Evolutionary conservation across 2,329 filamentous ascomycete species (phyloP).

Genomic region (Curvularia sp.): DNA sequence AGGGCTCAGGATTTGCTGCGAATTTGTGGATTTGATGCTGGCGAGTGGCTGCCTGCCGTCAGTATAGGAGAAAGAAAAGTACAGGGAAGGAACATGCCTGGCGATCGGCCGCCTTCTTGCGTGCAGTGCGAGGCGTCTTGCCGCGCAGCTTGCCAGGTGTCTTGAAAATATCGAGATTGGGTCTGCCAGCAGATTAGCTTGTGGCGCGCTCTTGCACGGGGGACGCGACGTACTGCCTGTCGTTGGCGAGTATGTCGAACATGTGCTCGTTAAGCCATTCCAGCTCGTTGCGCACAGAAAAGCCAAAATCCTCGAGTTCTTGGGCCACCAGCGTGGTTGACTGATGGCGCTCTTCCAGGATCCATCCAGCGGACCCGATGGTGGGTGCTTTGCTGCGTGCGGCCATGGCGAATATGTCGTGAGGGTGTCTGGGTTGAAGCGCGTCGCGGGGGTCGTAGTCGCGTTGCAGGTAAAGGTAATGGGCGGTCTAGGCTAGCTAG

Average conservation of each 20-base stretch:
- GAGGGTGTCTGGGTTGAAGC: conserved; percentile 23
- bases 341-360: conserved; percentile 81
- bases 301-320: conserved; percentile 92
- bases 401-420: conserved; percentile 36
- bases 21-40: conserved; percentile 57
- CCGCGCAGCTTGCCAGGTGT: conserved; percentile 83
- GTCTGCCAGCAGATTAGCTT: conserved; percentile 62
- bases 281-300: conserved; percentile 89
- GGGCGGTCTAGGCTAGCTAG: conserved; percentile 21
- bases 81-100: conserved; percentile 68
- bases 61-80: conserved; percentile 26
- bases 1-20: conserved; percentile 57
- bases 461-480: conserved; percentile 16
- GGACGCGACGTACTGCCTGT: conserved; percentile 74
- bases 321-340: conserved; percentile 76
- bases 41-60: conserved; percentile 53
- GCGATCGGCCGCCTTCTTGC: conserved; percentile 67
- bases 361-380: conserved; percentile 85
- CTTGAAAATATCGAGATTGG: conserved; percentile 95
- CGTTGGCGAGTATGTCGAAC: conserved; percentile 87
- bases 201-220: conserved; percentile 8
- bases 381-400: conserved; percentile 53
- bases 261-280: conserved; percentile 99
- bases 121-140: conserved; percentile 76
- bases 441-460: conserved; percentile 33